These are phyloP conservation scores for Choiromyces venosus DNA, from an alignment of 495 filamentous ascomycete species.

Conservation along the genomic window DNA sequence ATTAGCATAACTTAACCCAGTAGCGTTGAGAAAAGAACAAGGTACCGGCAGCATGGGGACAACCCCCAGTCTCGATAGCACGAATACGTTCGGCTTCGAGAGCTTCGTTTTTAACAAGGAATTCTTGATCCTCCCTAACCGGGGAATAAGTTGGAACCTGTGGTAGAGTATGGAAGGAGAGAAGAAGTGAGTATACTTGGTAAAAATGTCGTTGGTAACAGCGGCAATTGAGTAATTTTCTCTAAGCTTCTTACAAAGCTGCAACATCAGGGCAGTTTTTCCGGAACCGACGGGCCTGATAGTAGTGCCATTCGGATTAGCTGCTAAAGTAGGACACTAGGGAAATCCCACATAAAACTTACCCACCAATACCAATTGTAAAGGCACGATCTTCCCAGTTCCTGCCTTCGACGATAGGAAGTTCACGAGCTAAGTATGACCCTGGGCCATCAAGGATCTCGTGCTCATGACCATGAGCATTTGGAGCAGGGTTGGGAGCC, in stretches of 20 bases:
- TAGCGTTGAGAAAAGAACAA: no score
- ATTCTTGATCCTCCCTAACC: conserved; percentile 85
- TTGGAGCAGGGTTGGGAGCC: no score
- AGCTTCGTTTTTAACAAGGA: conserved; percentile 79
- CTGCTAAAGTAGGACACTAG: not conserved
- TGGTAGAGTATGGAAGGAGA: not conserved
- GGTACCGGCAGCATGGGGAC: conserved; percentile 75
- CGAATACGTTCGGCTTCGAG: conserved; percentile 76
- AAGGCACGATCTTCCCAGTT: conserved; percentile 89
- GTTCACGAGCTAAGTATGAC: conserved; percentile 82
- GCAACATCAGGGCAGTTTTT: conserved; percentile 93
- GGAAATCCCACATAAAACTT: conserved; percentile 41
- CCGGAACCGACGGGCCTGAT: conserved; percentile 89
- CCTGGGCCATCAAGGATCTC: conserved; percentile 94
- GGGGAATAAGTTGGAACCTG: conserved; percentile 7
- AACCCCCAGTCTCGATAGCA: conserved; percentile 96
- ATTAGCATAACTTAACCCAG: not conserved
- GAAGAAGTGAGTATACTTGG: conserved; percentile 47
- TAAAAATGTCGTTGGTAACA: conserved; percentile 99
- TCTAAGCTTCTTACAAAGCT: conserved; percentile 74
- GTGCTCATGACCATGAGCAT: conserved; percentile 89
- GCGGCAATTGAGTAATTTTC: conserved; percentile 77
- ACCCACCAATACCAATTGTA: conserved; percentile 96
- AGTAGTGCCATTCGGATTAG: not conserved
- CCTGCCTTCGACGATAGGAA: conserved; percentile 81